phyloP scores from a whole-genome alignment of 352 stramenopile genomes.

The Globisporangium heterothallicum region DNA sequence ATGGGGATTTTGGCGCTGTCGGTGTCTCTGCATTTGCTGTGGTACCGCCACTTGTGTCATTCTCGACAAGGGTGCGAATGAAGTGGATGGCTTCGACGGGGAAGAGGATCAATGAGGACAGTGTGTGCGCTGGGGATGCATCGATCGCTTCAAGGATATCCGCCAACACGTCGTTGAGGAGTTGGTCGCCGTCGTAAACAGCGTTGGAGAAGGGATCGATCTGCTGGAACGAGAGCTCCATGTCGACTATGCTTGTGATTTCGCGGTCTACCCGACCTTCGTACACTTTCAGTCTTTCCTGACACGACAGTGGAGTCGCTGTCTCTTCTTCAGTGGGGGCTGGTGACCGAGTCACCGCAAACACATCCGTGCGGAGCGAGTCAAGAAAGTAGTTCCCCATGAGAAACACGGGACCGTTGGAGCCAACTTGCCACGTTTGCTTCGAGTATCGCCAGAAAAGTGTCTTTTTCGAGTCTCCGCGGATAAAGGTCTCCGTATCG shows the following conservation, averaged over 20 bases:
- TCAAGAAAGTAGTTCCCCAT: conserved; percentile 85
- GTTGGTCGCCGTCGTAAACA: conserved; percentile 28
- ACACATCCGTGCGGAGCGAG: conserved; percentile 67
- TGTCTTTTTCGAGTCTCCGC: too few relatives aligned
- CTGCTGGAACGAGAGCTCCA: conserved; percentile 34
- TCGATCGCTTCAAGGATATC: conserved; percentile 24
- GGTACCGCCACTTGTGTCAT: background rate
- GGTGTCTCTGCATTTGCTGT: background rate
- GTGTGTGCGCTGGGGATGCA: conserved; percentile 1
- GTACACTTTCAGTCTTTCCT: conserved; percentile 18
- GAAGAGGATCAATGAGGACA: conserved; percentile 59
- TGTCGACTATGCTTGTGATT: conserved; percentile 41
- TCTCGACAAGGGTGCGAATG: conserved; percentile 26
- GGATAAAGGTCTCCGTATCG: conserved; percentile 47
- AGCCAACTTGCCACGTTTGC: conserved; percentile 35
- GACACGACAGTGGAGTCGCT: background rate
- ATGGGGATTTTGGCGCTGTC: conserved; percentile 8
- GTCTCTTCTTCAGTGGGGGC: background rate
- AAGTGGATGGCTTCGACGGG: conserved; percentile 61
- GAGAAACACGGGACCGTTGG: conserved; percentile 53
- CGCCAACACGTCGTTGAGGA: conserved; percentile 36
- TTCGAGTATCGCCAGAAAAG: conserved; percentile 5
- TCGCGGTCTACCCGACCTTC: conserved; percentile 35
- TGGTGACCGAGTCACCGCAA: conserved; percentile 25
- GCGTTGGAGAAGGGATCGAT: conserved; percentile 18